A percentile compares a stretch with the other conserved stretches of the same genome.
phyloP scores from a whole-genome alignment of 371 early-diverging fungal species.

The Parasitella parasitica region DNA sequence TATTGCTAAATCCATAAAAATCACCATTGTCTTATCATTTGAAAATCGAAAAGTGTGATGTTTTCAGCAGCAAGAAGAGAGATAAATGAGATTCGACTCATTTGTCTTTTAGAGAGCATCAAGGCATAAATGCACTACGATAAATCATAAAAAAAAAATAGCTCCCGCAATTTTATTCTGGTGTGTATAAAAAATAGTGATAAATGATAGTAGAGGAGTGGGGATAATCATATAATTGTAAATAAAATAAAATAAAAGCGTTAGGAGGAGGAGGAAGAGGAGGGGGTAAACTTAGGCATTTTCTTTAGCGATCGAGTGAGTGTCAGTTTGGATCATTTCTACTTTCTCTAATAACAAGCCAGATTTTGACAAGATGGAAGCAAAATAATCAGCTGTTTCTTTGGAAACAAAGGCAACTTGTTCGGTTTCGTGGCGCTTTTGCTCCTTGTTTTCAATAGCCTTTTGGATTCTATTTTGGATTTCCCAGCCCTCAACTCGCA shows the following conservation, averaged over 20 bases:
- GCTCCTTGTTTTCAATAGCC: conserved; percentile 76
- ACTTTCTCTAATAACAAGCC: conserved; percentile 42
- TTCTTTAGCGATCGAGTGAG: conserved; percentile 6
- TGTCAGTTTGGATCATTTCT: conserved; percentile 30
- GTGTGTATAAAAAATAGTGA: neutral
- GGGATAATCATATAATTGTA: neutral
- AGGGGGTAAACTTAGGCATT: neutral
- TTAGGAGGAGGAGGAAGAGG: neutral
- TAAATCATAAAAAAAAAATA: too few species aligned
- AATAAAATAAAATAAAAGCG: neutral
- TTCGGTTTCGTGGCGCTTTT: conserved; percentile 63
- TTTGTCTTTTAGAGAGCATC: too few species aligned
- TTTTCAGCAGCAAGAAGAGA: too few species aligned
- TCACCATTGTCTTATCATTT: too few species aligned
- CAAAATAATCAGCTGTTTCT: conserved; percentile 70
- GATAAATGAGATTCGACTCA: too few species aligned
- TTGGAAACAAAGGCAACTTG: conserved; percentile 55
- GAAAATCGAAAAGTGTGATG: too few species aligned
- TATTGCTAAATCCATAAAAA: too few species aligned
- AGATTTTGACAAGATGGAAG: conserved; percentile 54
- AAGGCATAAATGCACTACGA: too few species aligned
- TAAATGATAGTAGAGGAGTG: neutral
- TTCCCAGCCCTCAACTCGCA: conserved; percentile 84
- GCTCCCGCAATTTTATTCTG: neutral
- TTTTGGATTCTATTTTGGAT: conserved; percentile 81